Conservation (phyloP, 257 asterid genomes). For the Nicotiana sylvestris region DNA sequence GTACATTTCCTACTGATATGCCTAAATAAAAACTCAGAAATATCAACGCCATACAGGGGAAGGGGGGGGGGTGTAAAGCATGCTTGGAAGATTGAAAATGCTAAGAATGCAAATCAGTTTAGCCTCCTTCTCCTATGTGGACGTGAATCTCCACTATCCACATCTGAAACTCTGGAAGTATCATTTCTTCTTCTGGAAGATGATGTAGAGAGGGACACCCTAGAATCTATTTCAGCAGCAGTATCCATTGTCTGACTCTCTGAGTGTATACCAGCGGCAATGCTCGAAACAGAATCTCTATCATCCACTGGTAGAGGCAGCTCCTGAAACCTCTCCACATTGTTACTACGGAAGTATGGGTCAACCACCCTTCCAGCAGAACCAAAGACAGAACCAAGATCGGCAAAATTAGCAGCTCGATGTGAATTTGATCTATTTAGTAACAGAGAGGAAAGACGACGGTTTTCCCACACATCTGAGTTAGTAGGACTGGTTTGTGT, state of each 20-base stretch:
- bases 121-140: slow-evolving; percentile 86
- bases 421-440: slow-evolving; percentile 62
- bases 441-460: slow-evolving; percentile 50
- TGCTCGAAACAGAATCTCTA: slow-evolving; percentile 87
- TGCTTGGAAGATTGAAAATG: not conserved
- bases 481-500: slow-evolving; percentile 49
- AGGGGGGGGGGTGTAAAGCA: not conserved
- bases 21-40: slow-evolving; percentile 4
- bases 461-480: slow-evolving; percentile 42
- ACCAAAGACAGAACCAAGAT: slow-evolving; percentile 31
- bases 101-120: slow-evolving; percentile 28
- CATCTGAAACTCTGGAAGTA: slow-evolving; percentile 71
- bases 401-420: slow-evolving; percentile 43
- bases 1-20: slow-evolving; percentile 7
- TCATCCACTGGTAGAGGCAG: slow-evolving; percentile 58
- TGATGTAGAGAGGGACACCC: slow-evolving; percentile 70
- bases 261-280: slow-evolving; percentile 96
- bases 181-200: slow-evolving; percentile 84
- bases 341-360: slow-evolving; percentile 48
- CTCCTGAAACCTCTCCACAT: slow-evolving; percentile 47
- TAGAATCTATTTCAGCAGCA: slow-evolving; percentile 82
- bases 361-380: slow-evolving; percentile 61
- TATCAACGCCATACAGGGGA: not conserved
- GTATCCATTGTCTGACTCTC: slow-evolving; percentile 93
- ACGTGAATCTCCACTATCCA: slow-evolving; percentile 95